A percentile compares a stretch with the other conserved stretches of the same genome.
Conservation (phyloP, 257 asterid genomes). For the Petrea volubilis region DNA sequence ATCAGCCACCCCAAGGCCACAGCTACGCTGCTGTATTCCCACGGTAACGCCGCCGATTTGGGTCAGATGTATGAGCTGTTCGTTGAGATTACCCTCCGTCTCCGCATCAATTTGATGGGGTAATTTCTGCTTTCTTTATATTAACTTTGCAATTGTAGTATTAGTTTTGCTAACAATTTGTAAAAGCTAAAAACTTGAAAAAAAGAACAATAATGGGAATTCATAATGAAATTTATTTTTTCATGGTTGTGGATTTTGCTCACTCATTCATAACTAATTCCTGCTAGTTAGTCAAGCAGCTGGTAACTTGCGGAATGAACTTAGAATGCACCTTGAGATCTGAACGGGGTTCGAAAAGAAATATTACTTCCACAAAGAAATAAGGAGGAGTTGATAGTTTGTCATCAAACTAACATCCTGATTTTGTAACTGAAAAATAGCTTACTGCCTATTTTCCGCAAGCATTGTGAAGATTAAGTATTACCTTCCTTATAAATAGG, state of each 20-base stretch:
- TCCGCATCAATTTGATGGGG: slow-evolving; percentile 92
- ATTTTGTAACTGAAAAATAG: background rate
- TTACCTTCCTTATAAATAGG: background rate
- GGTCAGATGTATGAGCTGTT: slow-evolving; percentile 99
- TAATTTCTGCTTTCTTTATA: slow-evolving; percentile 25
- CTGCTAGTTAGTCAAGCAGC: slow-evolving; percentile 13
- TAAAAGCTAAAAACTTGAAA: background rate
- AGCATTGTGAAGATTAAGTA: too few relatives aligned
- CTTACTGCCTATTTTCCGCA: background rate
- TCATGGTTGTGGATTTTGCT: background rate
- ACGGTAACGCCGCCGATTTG: slow-evolving; percentile 98
- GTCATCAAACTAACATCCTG: background rate
- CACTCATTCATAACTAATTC: background rate
- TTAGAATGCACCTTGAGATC: background rate
- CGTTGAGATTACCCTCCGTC: slow-evolving; percentile 90
- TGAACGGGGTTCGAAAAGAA: background rate
- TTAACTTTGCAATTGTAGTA: background rate
- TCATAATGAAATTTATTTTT: slow-evolving; percentile 7
- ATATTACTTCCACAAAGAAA: background rate
- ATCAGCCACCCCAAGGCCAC: slow-evolving; percentile 84
- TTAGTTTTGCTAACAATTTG: slow-evolving; percentile 2
- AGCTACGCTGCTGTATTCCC: slow-evolving; percentile 88
- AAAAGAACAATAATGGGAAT: background rate
- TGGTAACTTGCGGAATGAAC: slow-evolving; percentile 16
- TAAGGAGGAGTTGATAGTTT: background rate